Evolutionary conservation across 352 stramenopile genomes (phyloP), one percentile per base, ranked within the genome.

Genomic region (Globisporangium uncinulatum): DNA sequence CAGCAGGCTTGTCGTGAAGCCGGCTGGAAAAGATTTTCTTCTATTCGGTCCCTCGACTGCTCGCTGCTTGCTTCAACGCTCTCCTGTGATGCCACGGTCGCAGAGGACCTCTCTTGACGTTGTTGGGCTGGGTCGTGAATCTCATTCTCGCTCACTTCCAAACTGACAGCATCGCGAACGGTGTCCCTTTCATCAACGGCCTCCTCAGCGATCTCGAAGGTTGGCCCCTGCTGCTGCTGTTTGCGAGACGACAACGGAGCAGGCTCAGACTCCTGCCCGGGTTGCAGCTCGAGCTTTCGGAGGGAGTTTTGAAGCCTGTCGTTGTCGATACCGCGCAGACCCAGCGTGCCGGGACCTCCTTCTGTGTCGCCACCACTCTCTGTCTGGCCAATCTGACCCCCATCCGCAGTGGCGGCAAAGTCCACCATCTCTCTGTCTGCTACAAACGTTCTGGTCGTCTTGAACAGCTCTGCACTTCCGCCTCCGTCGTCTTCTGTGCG

Each of bases 1-100:
- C 59, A 65, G 32, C 59, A 65, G 1, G 52, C 45, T 59, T 60
- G 52, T 14, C 46, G 45, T 32, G 59, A 45, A 17, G 59, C 56
- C 19, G n/a, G 10, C 14, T 32, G 9, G 43, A 17, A 4, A 24
- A 1, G 3, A 10, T 21, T 1, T 6, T 20, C 36, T 9, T 29
- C 36, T 43, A 20, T 6, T 7, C n/a, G 29, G 20, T 20, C 9
- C 0, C 8, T 21, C 15, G 32, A 15, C 13, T 57, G 32, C 4
- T 51, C 45, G 37, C 34, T 29, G 21, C 1, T 42, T 0, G 19
- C 2, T n/a, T 52, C 47, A 34, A 13, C 11, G 39, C 39, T 44
- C 39, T 17, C n/a, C 11, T 17, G 39, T n/a, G 39, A 6, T 44
- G 5, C 3, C 1, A 5, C 17, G 39, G 8, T 17, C 11, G 2